Percentiles rank a stretch among this genome's conserved stretches.
Conservation (phyloP, 768 basidiomycete genomes). For the Sporobolomyces pararoseus region DNA sequence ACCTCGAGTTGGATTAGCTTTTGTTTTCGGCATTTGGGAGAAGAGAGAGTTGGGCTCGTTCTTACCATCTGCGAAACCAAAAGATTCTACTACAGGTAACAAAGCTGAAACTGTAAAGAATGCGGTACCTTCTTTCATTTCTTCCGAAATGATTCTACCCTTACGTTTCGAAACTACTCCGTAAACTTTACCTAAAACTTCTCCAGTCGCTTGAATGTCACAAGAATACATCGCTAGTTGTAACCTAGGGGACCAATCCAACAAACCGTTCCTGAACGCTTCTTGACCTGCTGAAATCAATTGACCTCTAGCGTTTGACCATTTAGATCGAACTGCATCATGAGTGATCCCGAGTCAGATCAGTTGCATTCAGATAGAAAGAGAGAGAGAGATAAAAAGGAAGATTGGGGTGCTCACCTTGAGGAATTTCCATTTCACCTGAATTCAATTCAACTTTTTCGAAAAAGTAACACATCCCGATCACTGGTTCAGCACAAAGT, state of each 20-base stretch:
- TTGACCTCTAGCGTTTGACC: constrained; percentile 83
- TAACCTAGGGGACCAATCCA: constrained; percentile 96
- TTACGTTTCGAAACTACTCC: constrained; percentile 87
- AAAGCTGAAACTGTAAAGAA: constrained; percentile 90
- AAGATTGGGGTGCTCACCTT: constrained; percentile 10
- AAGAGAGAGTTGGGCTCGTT: not conserved
- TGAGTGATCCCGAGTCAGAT: no score
- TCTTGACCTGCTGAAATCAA: constrained; percentile 84
- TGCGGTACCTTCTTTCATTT: constrained; percentile 95
- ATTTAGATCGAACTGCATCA: constrained; percentile 76
- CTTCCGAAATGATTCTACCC: constrained; percentile 89
- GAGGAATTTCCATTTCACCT: constrained; percentile 22
- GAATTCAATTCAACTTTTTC: constrained; percentile 67
- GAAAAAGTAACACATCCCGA: constrained; percentile 86
- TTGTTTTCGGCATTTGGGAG: not conserved
- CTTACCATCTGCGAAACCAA: constrained; percentile 93
- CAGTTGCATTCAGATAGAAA: not conserved
- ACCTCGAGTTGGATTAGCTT: constrained; percentile 1
- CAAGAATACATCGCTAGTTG: constrained; percentile 99
- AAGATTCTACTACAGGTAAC: constrained; percentile 92
- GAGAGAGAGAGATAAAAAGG: no score
- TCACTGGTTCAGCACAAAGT: constrained; percentile 87
- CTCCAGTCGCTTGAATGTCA: constrained; percentile 95
- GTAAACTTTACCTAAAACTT: constrained; percentile 95
- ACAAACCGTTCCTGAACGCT: constrained; percentile 77